Evolutionary conservation across 768 basidiomycete genomes (phyloP).

Genomic region (Boletus rufocinnamomeus): DNA sequence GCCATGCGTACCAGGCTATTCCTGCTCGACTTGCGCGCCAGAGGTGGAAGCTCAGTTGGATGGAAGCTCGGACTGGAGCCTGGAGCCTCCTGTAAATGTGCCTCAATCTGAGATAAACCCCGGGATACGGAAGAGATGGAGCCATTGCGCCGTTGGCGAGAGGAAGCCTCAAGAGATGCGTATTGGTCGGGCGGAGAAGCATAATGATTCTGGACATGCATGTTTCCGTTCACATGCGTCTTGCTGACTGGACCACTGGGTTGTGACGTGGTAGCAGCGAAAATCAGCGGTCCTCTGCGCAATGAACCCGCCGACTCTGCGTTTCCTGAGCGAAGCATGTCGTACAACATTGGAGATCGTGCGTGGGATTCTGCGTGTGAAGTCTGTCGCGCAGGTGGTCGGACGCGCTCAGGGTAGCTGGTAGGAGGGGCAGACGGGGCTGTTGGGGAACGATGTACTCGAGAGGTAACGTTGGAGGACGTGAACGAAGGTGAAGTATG

Average conservation of each 20-base stretch:
- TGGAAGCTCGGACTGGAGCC: neutral
- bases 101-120: neutral
- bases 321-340: constrained; percentile 24
- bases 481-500: constrained; percentile 16
- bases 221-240: neutral
- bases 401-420: constrained; percentile 21
- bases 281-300: constrained; percentile 62
- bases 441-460: constrained; percentile 15
- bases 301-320: constrained; percentile 20
- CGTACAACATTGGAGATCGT: constrained; percentile 20
- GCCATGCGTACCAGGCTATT: constrained; percentile 5
- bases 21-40: constrained; percentile 21
- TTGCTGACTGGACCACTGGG: constrained; percentile 3
- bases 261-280: constrained; percentile 48
- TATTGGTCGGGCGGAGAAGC: constrained; percentile 34
- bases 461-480: constrained; percentile 4
- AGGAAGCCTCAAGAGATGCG: constrained; percentile 8
- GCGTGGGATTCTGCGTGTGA: constrained; percentile 5
- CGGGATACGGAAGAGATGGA: constrained; percentile 6
- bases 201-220: constrained; percentile 16
- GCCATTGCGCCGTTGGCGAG: constrained; percentile 3
- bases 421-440: constrained; percentile 18
- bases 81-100: neutral
- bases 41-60: constrained; percentile 19
- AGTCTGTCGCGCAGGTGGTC: constrained; percentile 6